Evolutionary conservation across 371 early-diverging fungal genomes (phyloP), one percentile per base, ranked within the genome.

Genomic region (Circinella minor): DNA sequence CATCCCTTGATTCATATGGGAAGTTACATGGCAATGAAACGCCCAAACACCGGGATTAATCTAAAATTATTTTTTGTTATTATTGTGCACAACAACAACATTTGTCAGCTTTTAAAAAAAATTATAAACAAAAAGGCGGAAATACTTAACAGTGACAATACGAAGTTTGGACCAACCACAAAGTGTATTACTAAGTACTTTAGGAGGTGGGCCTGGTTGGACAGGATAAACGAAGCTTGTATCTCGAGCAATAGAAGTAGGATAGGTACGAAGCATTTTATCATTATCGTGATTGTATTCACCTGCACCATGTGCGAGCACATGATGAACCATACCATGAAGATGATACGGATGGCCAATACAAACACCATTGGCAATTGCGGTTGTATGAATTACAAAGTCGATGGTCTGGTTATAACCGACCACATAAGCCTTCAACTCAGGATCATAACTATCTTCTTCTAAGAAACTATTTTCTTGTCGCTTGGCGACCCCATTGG

Each of bases 1-100:
- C 72, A 81, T 85, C n/a, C 88, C 88, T 67, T 80, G 83, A 15
- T 82, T 34, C 80, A 86, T 80, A 67, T 88, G 88, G 7, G 77
- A 67, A 9, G 72, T 72, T 34, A 67, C 64, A 37, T 72, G 72
- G 54, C 72, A 72, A 20, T 72, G 72, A 13, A 68, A 18, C 2
- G 72, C 65, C 72, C 72, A 72, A 46, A 55, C 65, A 38, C 72
- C 72, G 13, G 72, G 68, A 59, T 72, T 72, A 5, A 49, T 47
- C 70, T 70, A 65, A 51, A 10, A 20, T 46, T 61, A 34, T 43
- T 43, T 9, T 43, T 43, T 36, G 38, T 9, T 13, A 20, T 13
- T 46, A 14, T 18, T 13, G 15, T 47, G 15, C 9, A 47, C 47
- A 1, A 47, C 47, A 47, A 47, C 15, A 47, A 47, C 14, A 5